Evolutionary conservation across 2,329 filamentous ascomycete species (phyloP), one percentile per base, ranked within the genome.

Genomic region (Colletotrichum lindemuthianum): DNA sequence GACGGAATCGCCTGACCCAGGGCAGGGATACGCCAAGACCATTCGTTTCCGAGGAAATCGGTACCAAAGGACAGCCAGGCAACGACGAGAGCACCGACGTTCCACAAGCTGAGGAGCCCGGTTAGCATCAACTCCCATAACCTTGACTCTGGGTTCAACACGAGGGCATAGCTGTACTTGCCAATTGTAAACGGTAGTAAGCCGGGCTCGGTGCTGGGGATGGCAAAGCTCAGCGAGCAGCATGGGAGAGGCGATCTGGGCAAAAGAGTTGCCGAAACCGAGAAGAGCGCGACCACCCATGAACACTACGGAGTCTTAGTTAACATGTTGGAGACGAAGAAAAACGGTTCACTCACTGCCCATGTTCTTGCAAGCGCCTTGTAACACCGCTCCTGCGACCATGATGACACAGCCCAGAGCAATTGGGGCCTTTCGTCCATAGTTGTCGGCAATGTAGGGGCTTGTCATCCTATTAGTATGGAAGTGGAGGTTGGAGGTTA

Each of bases 221-320:
- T 86, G 84, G 74, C 78, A 80, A 49, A 86, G 74, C 75, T 86
- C 84, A 16, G 82, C 81, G 43, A 86, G 78, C 40, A 86, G 77
- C 67, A 86, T 78, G 8, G 84, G 84, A 4, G 83, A 82, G 3
- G 81, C 79, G 64, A 84, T 78, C 70, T 86, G 84, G 2, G 83
- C 77, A 44, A 86, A 74, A 44, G 78, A 81, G 75, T 84, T 84
- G 55, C 85, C 85, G 66, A 88, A 87, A 66, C 86, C 86, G 56
- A 88, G 81, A 59, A 88, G 74, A 70, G 85, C 83, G 66, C 86
- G 80, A 59, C 84, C 85, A 24, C 78, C 84, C 71, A 85, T 82
- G 70, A 87, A 66, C 63, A 66, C 63, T 66, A 15, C 24, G 32
- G 24, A 11, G 10, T 3, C 13, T 65, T 43, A 65, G 52, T 16